Percentiles rank a stretch among this genome's conserved stretches.
Conservation (phyloP, 1,284 basidiomycete genomes). For the Papiliotrema laurentii region DNA sequence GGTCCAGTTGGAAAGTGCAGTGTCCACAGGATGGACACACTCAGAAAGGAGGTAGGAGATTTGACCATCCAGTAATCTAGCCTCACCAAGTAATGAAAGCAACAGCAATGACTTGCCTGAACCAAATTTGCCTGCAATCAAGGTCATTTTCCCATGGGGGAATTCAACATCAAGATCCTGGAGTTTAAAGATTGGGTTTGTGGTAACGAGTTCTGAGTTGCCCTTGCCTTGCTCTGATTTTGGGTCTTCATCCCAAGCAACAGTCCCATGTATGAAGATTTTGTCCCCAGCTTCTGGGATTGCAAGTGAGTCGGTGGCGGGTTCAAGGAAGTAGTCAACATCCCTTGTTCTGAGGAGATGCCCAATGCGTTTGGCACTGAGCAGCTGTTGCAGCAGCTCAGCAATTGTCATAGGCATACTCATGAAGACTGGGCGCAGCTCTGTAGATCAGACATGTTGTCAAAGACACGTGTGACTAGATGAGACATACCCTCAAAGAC, state of each 20-base stretch:
- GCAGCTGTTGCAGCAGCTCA: slow-evolving; percentile 19
- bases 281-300: slow-evolving; percentile 16
- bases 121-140: slow-evolving; percentile 65
- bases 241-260: slow-evolving; percentile 23
- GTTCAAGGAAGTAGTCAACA: slow-evolving; percentile 39
- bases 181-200: slow-evolving; percentile 60
- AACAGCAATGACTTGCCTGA: slow-evolving; percentile 74
- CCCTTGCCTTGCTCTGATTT: neutral
- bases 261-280: slow-evolving; percentile 23
- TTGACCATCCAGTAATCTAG: slow-evolving; percentile 60
- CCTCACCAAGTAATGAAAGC: slow-evolving; percentile 75
- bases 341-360: slow-evolving; percentile 20
- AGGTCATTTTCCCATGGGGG: slow-evolving; percentile 65
- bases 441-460: slow-evolving; percentile 4
- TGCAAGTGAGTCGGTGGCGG: slow-evolving; percentile 21
- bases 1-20: slow-evolving; percentile 58
- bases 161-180: slow-evolving; percentile 70
- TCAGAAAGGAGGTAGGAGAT: slow-evolving; percentile 50
- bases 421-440: slow-evolving; percentile 20
- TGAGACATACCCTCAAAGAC: slow-evolving; percentile 61
- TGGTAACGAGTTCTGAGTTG: neutral
- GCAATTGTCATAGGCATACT: slow-evolving; percentile 19
- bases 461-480: neutral
- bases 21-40: slow-evolving; percentile 46
- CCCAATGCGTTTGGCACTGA: slow-evolving; percentile 26